Evolutionary conservation across 257 asterid genomes (phyloP).

Genomic region (Gardenia jasminoides): DNA sequence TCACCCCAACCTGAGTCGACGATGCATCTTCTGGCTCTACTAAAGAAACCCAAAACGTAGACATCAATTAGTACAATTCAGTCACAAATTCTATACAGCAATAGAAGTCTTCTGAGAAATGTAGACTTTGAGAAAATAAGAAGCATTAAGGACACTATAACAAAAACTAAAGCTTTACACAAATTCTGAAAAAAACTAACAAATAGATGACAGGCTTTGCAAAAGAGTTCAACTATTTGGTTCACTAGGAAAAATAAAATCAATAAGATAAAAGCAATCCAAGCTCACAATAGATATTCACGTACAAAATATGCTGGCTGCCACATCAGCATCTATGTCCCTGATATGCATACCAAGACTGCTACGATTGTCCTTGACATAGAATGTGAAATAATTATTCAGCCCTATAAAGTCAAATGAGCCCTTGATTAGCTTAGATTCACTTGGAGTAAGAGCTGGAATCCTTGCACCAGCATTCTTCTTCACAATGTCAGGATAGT

Average conservation of each 20-base stretch:
- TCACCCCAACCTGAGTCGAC: slow-evolving; percentile 4
- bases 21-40: slow-evolving; percentile 1
- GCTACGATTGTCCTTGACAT: slow-evolving; percentile 33
- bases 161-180: background rate
- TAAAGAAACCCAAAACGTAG: background rate
- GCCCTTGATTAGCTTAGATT: slow-evolving; percentile 52
- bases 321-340: slow-evolving; percentile 40
- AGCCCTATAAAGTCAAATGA: slow-evolving; percentile 58
- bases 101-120: too few species aligned
- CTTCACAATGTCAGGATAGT: slow-evolving; percentile 56
- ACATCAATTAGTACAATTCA: background rate
- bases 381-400: slow-evolving; percentile 38
- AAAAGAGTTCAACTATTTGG: background rate
- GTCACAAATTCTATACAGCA: background rate
- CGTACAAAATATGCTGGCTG: background rate
- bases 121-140: too few species aligned
- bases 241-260: background rate
- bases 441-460: slow-evolving; percentile 43
- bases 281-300: too few species aligned
- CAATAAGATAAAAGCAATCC: too few species aligned
- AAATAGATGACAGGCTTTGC: background rate
- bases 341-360: slow-evolving; percentile 16
- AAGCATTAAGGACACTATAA: too few species aligned
- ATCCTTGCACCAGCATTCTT: slow-evolving; percentile 43
- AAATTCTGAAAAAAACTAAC: background rate